Percentiles rank a stretch among this genome's conserved stretches.
Conservation (phyloP, 2,329 filamentous ascomycete species). For the Fusarium sp. region DNA sequence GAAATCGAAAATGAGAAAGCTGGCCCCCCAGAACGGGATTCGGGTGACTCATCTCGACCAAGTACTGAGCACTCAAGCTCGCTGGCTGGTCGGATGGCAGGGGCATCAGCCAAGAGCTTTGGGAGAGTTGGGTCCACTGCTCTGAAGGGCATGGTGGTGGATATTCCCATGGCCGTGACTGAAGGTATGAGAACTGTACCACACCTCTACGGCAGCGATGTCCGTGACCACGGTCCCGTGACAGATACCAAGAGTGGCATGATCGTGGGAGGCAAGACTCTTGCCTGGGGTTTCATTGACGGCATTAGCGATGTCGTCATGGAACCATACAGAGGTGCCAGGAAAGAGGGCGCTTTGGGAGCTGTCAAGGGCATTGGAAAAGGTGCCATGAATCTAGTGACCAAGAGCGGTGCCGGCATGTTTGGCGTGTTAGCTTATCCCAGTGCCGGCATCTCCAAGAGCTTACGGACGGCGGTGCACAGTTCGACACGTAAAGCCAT, state of each 20-base stretch:
- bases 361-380: conserved; percentile 24
- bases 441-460: conserved; percentile 12
- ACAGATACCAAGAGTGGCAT: conserved; percentile 25
- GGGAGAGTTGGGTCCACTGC: neutral
- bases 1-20: neutral
- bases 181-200: conserved; percentile 6
- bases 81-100: conserved; percentile 1
- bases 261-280: conserved; percentile 7
- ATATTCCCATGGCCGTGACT: conserved; percentile 5
- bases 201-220: neutral
- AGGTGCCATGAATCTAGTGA: neutral
- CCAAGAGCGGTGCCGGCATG: conserved; percentile 13
- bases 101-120: conserved; percentile 11
- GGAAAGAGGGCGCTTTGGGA: conserved; percentile 13
- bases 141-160: conserved; percentile 6
- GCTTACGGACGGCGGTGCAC: conserved; percentile 4
- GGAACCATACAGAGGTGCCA: conserved; percentile 11
- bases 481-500: conserved; percentile 2
- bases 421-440: conserved; percentile 17
- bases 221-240: conserved; percentile 8
- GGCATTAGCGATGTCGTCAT: conserved; percentile 11
- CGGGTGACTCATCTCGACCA: neutral
- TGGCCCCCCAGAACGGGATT: neutral
- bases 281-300: conserved; percentile 23
- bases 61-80: neutral